phyloP scores from a whole-genome alignment of 306 rosid species.

The Malus orientalis region DNA sequence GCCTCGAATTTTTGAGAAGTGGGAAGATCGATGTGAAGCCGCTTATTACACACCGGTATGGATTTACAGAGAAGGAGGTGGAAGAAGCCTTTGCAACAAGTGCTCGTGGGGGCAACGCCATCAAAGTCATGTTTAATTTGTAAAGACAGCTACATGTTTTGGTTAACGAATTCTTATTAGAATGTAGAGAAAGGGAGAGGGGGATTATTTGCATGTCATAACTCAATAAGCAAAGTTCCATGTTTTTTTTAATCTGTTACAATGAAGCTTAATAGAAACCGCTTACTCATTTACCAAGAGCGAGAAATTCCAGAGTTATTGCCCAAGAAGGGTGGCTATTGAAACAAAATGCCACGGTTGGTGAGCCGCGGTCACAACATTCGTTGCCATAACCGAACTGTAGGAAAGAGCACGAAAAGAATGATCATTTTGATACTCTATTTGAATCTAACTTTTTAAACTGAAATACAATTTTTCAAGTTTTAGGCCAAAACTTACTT shows the following conservation, averaged over 20 bases:
- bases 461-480: no score
- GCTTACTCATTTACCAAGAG: no score
- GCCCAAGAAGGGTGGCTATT: no score
- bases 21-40: not conserved
- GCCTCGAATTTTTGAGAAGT: not conserved
- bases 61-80: not conserved
- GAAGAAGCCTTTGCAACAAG: not conserved
- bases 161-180: not conserved
- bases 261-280: no score
- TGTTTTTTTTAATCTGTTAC: not conserved
- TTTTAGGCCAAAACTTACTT: no score
- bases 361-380: no score
- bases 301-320: no score
- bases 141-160: not conserved
- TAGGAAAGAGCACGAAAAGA: no score
- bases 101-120: not conserved
- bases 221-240: not conserved
- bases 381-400: no score
- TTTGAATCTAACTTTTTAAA: fast-evolving
- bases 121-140: not conserved
- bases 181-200: not conserved
- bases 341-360: no score
- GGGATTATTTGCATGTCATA: not conserved
- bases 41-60: not conserved
- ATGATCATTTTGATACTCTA: no score